Evolutionary conservation across 768 basidiomycete genomes (phyloP).

Genomic region (Trametes maxima): DNA sequence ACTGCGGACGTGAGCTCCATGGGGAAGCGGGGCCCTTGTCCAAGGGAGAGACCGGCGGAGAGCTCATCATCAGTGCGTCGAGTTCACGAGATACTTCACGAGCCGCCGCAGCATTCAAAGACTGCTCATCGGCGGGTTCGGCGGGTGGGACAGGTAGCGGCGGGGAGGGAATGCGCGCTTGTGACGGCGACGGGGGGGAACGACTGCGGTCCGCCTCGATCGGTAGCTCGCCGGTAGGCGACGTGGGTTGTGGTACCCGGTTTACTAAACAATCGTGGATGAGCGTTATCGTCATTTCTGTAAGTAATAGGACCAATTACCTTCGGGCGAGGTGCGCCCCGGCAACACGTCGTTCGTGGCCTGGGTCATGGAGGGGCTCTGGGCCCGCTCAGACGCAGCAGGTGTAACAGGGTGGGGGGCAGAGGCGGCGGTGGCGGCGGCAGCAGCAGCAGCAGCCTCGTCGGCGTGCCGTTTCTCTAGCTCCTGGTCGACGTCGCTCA

Average conservation of each 20-base stretch:
- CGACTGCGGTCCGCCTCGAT: not conserved
- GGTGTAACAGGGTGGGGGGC: not conserved
- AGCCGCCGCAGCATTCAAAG: conserved; percentile 66
- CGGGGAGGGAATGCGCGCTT: conserved; percentile 14
- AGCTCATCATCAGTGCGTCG: conserved; percentile 52
- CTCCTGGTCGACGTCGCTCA: conserved; percentile 43
- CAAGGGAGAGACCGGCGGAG: conserved; percentile 33
- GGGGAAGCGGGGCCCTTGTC: conserved; percentile 37
- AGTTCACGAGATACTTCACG: conserved; percentile 68
- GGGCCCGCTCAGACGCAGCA: conserved; percentile 17
- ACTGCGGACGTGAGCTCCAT: conserved; percentile 6
- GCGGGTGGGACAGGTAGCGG: not conserved
- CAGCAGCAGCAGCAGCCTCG: not conserved
- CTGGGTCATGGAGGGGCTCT: conserved; percentile 1
- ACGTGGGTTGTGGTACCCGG: conserved; percentile 5
- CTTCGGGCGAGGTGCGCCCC: conserved; percentile 5
- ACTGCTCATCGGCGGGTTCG: conserved; percentile 20
- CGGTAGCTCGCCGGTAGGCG: not conserved
- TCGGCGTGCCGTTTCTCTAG: conserved; percentile 28
- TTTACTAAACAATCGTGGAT: not conserved
- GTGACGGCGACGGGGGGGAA: conserved; percentile 5
- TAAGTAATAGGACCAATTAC: not conserved
- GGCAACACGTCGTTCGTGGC: not conserved
- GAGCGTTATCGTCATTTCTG: not conserved
- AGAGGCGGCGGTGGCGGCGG: not conserved